Base-by-base conservation (phyloP, 2,329 filamentous ascomycete species). In the Verticillium nubilum region DNA sequence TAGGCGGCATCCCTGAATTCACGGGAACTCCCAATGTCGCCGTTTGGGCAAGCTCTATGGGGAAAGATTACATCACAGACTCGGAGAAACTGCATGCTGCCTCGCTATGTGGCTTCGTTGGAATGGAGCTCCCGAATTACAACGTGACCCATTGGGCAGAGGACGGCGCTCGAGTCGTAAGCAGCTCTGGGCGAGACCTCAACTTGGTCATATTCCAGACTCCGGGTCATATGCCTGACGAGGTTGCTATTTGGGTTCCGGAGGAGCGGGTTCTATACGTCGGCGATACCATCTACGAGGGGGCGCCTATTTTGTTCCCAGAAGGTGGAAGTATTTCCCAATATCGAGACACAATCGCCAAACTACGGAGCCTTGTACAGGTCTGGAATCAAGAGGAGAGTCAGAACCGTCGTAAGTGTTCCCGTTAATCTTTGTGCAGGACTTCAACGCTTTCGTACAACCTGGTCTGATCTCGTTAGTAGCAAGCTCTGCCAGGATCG, bases 201-300 rank as follows among this genome's bases (percentile, higher is more conserved):
- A 68, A 69, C 1, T 69, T 80, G 28, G 72, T 70, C n/a, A 70
- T 80, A 27, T 67, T 79, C 9, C 75, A 80, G 23, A 75, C 76
- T 0, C 77, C 78, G 2, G 78, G 78, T 15, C 77, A 80, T 63
- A 79, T 76, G 0, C 78, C 77, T 0, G 77, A 80, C 60, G 71
- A 74, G 15, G 62, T 80, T 1, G 76, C 77, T 1, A 74, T 75
- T 65, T 81, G 77, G 63, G 78, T 80, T 56, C 65, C 71, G 10
- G 65, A 71, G 1, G 76, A 80, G 61, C 71, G 75, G 33, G 68
- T 73, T 53, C 65, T 81, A 0, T 81, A 74, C 58, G 74, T 79
- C 5, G 78, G 78, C 5, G 78, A 81, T 58, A 76, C 73, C 5
- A 71, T 79, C 58, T 80, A 80, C 63, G 73, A 76, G 57, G 65